phyloP scores from a whole-genome alignment of 495 filamentous ascomycete species.

The Talaromyces nanjingensis region DNA sequence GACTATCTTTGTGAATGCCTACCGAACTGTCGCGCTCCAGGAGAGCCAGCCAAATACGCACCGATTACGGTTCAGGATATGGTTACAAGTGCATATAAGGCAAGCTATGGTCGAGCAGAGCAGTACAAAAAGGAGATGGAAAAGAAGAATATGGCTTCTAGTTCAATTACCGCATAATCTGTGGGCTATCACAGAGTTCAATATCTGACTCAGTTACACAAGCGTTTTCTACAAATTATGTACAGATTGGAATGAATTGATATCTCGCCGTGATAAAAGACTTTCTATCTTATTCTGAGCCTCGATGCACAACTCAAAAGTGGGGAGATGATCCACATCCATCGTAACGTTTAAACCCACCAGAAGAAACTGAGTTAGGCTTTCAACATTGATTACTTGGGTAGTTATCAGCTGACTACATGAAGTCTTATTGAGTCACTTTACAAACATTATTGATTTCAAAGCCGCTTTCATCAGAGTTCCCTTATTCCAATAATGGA shows the following conservation, averaged over 20 bases:
- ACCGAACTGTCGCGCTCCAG: slow-evolving; percentile 35
- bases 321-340: background rate
- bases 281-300: background rate
- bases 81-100: slow-evolving; percentile 25
- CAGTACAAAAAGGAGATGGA: slow-evolving; percentile 25
- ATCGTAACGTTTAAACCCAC: background rate
- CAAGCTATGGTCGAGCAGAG: slow-evolving; percentile 30
- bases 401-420: background rate
- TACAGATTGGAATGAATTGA: background rate
- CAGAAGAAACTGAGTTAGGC: background rate
- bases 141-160: slow-evolving; percentile 9
- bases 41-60: slow-evolving; percentile 37
- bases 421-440: background rate
- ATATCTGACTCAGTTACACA: background rate
- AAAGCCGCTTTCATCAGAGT: background rate
- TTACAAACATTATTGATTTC: background rate
- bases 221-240: background rate
- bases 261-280: background rate
- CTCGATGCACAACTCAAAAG: background rate
- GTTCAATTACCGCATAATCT: background rate
- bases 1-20: slow-evolving; percentile 48
- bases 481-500: slow-evolving; percentile 12
- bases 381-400: no score
- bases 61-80: slow-evolving; percentile 38
- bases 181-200: background rate